Evolutionary conservation across 345 rosid species (phyloP).

Genomic region (Rhizophora apiculata): DNA sequence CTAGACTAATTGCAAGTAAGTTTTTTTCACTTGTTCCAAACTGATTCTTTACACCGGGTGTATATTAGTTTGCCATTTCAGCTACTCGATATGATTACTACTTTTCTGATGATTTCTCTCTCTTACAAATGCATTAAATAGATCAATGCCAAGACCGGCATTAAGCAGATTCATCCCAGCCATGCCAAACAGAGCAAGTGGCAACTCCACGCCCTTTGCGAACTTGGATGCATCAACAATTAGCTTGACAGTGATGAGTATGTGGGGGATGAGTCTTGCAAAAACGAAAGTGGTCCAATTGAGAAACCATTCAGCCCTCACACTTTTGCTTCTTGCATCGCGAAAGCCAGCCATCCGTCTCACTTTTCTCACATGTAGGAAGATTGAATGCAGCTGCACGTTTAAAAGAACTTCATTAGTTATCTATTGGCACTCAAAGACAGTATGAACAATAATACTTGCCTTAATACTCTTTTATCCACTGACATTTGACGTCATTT

Average conservation of each 20-base stretch:
- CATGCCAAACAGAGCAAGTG: conserved; percentile 84
- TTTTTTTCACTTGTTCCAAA: too few species aligned
- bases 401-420: conserved; percentile 7
- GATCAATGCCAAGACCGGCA: conserved; percentile 67
- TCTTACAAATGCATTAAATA: conserved; percentile 62
- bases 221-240: conserved; percentile 67
- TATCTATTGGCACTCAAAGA: background rate
- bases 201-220: conserved; percentile 67
- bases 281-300: conserved; percentile 65
- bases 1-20: too few species aligned
- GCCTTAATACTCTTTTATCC: too few species aligned
- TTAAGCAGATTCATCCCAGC: conserved; percentile 80
- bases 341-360: conserved; percentile 87
- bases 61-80: background rate
- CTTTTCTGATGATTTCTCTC: conserved; percentile 41
- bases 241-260: conserved; percentile 70
- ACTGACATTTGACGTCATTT: too few species aligned
- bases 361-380: conserved; percentile 78
- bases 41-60: too few species aligned
- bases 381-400: conserved; percentile 78
- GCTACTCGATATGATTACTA: conserved; percentile 22
- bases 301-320: conserved; percentile 70
- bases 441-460: too few species aligned
- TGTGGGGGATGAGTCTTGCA: conserved; percentile 54
- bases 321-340: conserved; percentile 50